phyloP scores from a whole-genome alignment of 176 grass and related monocot species.

The Dactylis glomerata region DNA sequence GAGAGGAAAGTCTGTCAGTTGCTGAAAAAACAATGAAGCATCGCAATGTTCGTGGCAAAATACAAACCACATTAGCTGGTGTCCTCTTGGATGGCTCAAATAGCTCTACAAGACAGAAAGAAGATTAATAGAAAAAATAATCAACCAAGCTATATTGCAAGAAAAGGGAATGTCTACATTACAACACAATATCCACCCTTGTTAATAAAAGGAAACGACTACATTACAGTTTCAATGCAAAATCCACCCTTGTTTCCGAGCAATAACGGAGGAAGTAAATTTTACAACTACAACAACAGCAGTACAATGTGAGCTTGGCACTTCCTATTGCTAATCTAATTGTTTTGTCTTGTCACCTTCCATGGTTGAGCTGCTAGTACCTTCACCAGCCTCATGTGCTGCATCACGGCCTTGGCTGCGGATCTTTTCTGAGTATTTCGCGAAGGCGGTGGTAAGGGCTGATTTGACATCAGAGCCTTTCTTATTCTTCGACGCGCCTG shows the following conservation, averaged over 20 bases:
- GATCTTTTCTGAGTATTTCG: slow-evolving; percentile 72
- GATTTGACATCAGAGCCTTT: slow-evolving; percentile 62
- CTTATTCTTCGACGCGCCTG: slow-evolving; percentile 24
- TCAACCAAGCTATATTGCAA: background rate
- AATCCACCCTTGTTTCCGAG: background rate
- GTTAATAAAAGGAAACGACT: background rate
- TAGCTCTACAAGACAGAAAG: background rate
- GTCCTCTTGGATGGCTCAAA: background rate
- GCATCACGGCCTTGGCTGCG: slow-evolving; percentile 33
- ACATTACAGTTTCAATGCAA: background rate
- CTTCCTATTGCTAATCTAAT: slow-evolving; percentile 11
- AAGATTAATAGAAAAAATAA: background rate
- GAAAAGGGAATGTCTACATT: background rate
- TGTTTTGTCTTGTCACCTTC: slow-evolving; percentile 39
- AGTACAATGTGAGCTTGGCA: background rate
- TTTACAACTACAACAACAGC: background rate
- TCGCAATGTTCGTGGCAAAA: background rate
- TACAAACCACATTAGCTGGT: background rate
- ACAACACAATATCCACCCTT: background rate
- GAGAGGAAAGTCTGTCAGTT: background rate
- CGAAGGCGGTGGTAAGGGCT: slow-evolving; percentile 64
- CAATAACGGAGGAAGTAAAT: background rate
- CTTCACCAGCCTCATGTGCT: slow-evolving; percentile 25
- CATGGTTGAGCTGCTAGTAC: background rate
- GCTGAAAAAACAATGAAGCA: background rate